phyloP scores from a whole-genome alignment of 306 rosid species.

The Arachis stenosperma region DNA sequence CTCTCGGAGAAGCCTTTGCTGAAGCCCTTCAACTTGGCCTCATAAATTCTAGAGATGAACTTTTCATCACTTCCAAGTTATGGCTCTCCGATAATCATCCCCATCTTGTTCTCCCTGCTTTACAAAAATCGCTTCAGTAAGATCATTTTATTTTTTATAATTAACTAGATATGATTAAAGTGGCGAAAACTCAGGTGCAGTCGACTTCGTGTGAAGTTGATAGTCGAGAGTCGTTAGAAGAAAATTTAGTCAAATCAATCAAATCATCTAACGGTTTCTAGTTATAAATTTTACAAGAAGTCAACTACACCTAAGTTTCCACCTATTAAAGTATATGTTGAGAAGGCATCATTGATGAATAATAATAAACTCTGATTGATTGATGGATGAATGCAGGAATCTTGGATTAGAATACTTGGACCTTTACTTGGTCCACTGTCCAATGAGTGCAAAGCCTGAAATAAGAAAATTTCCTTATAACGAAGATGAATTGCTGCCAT shows the following conservation, averaged over 20 bases:
- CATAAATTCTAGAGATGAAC: slow-evolving; percentile 25
- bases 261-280: too few species aligned
- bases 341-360: too few species aligned
- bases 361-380: too few species aligned
- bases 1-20: slow-evolving; percentile 36
- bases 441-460: slow-evolving; percentile 31
- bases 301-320: too few species aligned
- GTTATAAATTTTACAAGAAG: too few species aligned
- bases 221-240: too few species aligned
- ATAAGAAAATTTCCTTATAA: too few species aligned
- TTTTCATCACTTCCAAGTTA: slow-evolving; percentile 44
- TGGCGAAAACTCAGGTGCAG: too few species aligned
- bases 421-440: slow-evolving; percentile 45
- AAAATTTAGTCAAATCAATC: too few species aligned
- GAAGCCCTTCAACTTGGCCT: slow-evolving; percentile 38
- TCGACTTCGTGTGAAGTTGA: too few species aligned
- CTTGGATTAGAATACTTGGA: slow-evolving; percentile 38
- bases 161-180: too few species aligned
- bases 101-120: slow-evolving; percentile 31
- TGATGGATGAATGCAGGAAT: slow-evolving; percentile 13
- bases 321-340: too few species aligned
- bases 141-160: background rate
- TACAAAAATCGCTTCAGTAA: slow-evolving; percentile 34
- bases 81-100: slow-evolving; percentile 32
- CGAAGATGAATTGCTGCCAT: slow-evolving; percentile 29